Base-by-base conservation (phyloP, 2,329 filamentous ascomycete species). In the Alternaria arborescens region DNA sequence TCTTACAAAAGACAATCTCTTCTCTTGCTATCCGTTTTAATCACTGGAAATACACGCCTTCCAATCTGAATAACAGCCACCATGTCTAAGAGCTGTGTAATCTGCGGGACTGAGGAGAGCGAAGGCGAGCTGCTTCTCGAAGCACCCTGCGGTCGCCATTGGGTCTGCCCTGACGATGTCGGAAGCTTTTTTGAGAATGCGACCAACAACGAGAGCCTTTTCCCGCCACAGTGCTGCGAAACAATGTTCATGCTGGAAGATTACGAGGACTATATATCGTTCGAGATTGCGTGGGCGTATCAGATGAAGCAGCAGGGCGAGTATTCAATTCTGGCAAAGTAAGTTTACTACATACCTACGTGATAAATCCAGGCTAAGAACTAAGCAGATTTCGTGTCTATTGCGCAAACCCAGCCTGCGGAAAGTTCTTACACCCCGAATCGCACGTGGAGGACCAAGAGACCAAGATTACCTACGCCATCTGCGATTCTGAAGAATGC, bases 191-290 rank as follows among this genome's bases (percentile, higher is more conserved):
- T 76, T 54, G 44, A 64, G 34, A 63, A 66, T n/a, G 75, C 74
- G 3, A 68, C 68, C 1, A 54, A 67, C 4, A 67, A 69, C 48
- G 74, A 77, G 56, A 70, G 63, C 36, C 52, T 72, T 1, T 77
- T 70, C 44, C 74, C 73, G 7, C 72, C 73, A 8, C 64, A 64
- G 38, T 77, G 75, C 62, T 77, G 75, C 60, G 55, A 40, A 2
- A 54, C 67, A 10, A 59, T 73, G 8, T 62, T 77, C 20, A 30
- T 69, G 7, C 63, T 75, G 12, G 62, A 66, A 3, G 58, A 70
- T 1, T 77, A 65, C 28, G 66, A 70, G 40, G 53, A 67, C 7
- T 43, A 69, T 34, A 38, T 77, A 1, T 65, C 68, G 0, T 67
- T 63, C 12, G 67, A 73, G 4, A 47, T 70, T 1, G 52, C 60